Conservation (phyloP, 1,139 yeast genomes). For the Taphrina deformans region DNA sequence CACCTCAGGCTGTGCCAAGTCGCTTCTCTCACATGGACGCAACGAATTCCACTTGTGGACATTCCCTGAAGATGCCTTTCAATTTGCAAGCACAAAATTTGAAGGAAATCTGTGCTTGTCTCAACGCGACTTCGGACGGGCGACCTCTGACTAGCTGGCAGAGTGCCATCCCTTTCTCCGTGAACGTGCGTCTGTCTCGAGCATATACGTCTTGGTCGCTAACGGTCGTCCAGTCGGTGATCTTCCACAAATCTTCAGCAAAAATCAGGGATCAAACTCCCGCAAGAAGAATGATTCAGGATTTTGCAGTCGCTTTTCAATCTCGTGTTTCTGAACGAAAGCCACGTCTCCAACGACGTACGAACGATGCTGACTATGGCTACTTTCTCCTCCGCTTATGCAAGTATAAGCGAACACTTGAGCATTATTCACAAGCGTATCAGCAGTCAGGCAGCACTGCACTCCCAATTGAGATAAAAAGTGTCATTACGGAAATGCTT, state of each 20-base stretch:
- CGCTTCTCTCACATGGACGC: not conserved
- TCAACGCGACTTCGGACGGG: not conserved
- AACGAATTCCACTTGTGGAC: not conserved
- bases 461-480: not conserved
- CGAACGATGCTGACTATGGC: conserved; percentile 9
- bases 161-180: not conserved
- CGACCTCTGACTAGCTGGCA: not conserved
- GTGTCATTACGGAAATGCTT: not conserved
- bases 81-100: not conserved
- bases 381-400: not conserved
- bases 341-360: not conserved
- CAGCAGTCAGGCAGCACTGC: not conserved
- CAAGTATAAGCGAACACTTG: not conserved
- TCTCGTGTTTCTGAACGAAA: not conserved
- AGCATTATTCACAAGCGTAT: conserved; percentile 1
- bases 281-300: not conserved
- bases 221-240: not conserved
- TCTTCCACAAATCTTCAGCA: not conserved
- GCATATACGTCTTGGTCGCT: not conserved
- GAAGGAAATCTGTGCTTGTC: not conserved
- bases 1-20: not conserved
- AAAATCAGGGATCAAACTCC: not conserved
- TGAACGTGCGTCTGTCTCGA: not conserved
- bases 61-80: not conserved
- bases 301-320: not conserved